These are phyloP conservation scores for Kwoniella shandongensis DNA, from an alignment of 768 basidiomycete genomes.

Conservation along the genomic window DNA sequence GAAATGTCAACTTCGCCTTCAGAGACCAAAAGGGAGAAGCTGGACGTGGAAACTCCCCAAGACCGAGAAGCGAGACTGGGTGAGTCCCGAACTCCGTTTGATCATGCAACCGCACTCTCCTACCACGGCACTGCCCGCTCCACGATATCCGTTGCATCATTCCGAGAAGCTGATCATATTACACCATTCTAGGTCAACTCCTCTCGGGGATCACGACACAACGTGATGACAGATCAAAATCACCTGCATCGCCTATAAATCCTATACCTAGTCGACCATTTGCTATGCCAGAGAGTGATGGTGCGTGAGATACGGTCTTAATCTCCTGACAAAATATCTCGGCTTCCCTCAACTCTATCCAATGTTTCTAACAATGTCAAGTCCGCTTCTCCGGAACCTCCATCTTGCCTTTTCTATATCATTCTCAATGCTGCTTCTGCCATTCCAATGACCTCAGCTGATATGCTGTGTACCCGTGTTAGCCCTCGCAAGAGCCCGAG, in stretches of 20 bases:
- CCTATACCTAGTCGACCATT: conserved; percentile 9
- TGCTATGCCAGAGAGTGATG: conserved; percentile 26
- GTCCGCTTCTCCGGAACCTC: no score
- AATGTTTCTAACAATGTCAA: no score
- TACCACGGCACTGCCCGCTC: no score
- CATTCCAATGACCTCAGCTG: background rate
- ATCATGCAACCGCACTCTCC: no score
- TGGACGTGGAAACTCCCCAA: conserved; percentile 34
- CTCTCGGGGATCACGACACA: conserved; percentile 12
- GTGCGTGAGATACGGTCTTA: conserved; percentile 10
- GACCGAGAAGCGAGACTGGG: conserved; percentile 34
- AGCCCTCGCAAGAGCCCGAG: conserved; percentile 33
- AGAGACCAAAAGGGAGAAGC: conserved; percentile 14
- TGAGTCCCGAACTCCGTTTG: conserved; percentile 11
- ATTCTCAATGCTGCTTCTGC: no score
- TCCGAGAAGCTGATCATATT: no score
- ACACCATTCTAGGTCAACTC: conserved; percentile 3
- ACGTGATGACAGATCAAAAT: background rate
- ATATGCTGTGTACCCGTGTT: background rate
- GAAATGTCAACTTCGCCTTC: background rate
- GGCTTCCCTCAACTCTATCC: no score
- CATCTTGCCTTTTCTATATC: no score
- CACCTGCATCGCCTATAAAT: background rate
- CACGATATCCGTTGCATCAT: no score
- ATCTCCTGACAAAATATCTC: no score